Conservation (phyloP, 306 rosid genomes). For the Quercus alba region DNA sequence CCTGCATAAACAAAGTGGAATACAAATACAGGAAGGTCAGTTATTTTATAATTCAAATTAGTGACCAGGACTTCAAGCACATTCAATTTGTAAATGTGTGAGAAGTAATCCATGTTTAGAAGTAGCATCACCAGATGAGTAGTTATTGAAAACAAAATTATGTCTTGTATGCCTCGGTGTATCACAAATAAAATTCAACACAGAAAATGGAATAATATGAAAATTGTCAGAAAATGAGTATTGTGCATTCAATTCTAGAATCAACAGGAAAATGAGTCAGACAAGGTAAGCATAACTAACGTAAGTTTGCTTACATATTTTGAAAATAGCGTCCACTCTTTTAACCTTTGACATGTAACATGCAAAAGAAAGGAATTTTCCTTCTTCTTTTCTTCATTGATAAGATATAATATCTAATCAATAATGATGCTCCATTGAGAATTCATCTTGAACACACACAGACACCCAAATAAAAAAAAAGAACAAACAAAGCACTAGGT, state of each 20-base stretch:
- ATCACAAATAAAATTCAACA: neutral
- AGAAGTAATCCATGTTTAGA: neutral
- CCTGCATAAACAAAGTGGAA: slow-evolving; percentile 42
- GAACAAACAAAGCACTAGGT: too few species aligned
- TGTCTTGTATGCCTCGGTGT: neutral
- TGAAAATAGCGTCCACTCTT: neutral
- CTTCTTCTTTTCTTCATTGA: too few species aligned
- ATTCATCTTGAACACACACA: too few species aligned
- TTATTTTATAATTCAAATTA: too few species aligned
- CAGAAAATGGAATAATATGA: neutral
- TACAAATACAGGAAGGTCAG: neutral
- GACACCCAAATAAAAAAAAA: too few species aligned
- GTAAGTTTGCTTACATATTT: neutral
- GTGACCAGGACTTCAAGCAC: neutral
- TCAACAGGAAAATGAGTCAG: neutral
- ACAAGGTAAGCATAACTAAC: neutral
- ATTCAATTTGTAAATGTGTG: neutral
- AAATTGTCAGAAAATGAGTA: neutral
- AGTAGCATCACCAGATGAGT: neutral
- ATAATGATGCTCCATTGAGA: too few species aligned
- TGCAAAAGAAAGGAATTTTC: neutral
- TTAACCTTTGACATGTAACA: neutral
- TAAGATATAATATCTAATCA: too few species aligned
- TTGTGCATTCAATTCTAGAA: neutral
- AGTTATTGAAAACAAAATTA: neutral